These are phyloP conservation scores for Athelia psychrophila DNA, from an alignment of 1,284 basidiomycete species.

Conservation along the genomic window DNA sequence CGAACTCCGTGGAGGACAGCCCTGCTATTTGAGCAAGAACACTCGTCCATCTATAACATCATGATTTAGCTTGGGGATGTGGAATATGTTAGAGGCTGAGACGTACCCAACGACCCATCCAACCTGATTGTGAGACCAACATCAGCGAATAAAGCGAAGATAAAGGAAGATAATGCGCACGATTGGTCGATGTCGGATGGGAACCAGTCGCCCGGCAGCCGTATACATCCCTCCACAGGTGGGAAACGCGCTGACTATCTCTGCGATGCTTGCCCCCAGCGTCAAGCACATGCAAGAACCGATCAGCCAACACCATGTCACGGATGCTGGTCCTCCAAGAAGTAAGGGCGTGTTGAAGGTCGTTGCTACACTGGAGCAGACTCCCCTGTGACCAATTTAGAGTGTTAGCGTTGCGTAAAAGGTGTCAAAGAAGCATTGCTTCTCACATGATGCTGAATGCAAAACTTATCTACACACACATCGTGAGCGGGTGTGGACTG, in stretches of 20 bases:
- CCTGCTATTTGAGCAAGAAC: slow-evolving; percentile 68
- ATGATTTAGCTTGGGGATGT: too few species aligned
- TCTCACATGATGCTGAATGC: slow-evolving; percentile 70
- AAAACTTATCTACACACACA: background rate
- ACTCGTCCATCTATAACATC: too few species aligned
- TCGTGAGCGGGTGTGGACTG: background rate
- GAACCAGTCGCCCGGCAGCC: slow-evolving; percentile 75
- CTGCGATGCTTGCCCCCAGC: slow-evolving; percentile 76
- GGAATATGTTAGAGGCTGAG: too few species aligned
- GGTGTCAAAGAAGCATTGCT: slow-evolving; percentile 4
- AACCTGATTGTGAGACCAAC: slow-evolving; percentile 24
- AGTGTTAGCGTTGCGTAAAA: background rate
- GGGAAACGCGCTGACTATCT: slow-evolving; percentile 78
- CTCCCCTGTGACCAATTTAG: slow-evolving; percentile 40
- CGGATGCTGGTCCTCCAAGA: slow-evolving; percentile 73
- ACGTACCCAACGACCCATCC: slow-evolving; percentile 69
- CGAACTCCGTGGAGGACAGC: slow-evolving; percentile 86
- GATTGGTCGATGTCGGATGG: slow-evolving; percentile 57
- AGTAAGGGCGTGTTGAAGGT: slow-evolving; percentile 81
- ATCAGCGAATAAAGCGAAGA: too few species aligned
- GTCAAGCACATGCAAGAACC: slow-evolving; percentile 78
- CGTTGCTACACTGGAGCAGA: slow-evolving; percentile 78
- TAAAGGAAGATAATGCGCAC: slow-evolving; percentile 9
- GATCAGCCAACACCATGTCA: slow-evolving; percentile 81
- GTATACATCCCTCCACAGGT: slow-evolving; percentile 84